phyloP scores from a whole-genome alignment of 73 alveolate species.

The Diophrys appendiculata region DNA sequence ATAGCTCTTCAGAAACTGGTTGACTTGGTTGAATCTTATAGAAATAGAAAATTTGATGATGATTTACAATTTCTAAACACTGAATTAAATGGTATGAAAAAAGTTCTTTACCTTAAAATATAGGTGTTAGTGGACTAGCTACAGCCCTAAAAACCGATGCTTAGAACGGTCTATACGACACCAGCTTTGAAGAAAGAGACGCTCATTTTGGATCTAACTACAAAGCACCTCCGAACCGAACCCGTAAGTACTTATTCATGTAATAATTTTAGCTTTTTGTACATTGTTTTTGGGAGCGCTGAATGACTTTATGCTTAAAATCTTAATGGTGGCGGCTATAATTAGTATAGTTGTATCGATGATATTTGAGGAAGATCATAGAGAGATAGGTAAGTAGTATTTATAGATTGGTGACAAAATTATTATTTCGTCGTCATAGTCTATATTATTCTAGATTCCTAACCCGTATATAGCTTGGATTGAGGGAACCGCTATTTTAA shows the following conservation, averaged over 20 bases:
- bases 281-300: slow-evolving; percentile 69
- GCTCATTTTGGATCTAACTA: slow-evolving; percentile 31
- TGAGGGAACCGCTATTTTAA: slow-evolving; percentile 75
- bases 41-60: not conserved
- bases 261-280: slow-evolving; percentile 32
- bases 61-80: not conserved
- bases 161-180: not conserved
- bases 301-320: slow-evolving; percentile 84
- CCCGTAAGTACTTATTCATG: slow-evolving; percentile 1
- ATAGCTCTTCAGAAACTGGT: not conserved
- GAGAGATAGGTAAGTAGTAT: no score
- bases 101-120: not conserved
- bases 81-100: not conserved
- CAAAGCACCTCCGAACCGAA: slow-evolving; percentile 26
- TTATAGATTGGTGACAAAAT: no score
- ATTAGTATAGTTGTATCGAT: slow-evolving; percentile 28
- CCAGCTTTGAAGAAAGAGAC: slow-evolving; percentile 53
- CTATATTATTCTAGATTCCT: no score
- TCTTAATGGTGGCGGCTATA: slow-evolving; percentile 74
- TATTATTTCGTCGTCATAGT: no score
- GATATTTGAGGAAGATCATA: slow-evolving; percentile 46
- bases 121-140: not conserved
- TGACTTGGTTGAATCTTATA: not conserved
- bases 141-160: not conserved
- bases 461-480: slow-evolving; percentile 66